Conservation (phyloP, 768 basidiomycete species). For the Leccinum variicolor region DNA sequence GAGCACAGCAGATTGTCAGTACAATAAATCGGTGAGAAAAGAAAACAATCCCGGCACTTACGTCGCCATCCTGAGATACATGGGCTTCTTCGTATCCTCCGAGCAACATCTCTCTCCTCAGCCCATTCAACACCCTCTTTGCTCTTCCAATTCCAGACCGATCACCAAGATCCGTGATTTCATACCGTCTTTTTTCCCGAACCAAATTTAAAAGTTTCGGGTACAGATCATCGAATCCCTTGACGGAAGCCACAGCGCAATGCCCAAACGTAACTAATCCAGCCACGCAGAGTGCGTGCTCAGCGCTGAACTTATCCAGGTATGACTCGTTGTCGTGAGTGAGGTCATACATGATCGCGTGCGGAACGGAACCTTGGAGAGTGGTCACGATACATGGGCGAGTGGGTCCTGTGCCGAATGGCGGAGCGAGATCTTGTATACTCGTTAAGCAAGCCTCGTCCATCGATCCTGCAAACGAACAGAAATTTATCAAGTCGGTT, state of each 20-base stretch:
- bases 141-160: slow-evolving; percentile 54
- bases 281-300: slow-evolving; percentile 93
- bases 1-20: slow-evolving; percentile 1
- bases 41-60: slow-evolving; percentile 38
- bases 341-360: slow-evolving; percentile 91
- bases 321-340: slow-evolving; percentile 98
- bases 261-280: slow-evolving; percentile 89
- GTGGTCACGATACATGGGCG: slow-evolving; percentile 73
- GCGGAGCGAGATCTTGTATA: slow-evolving; percentile 72
- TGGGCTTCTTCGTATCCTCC: slow-evolving; percentile 87
- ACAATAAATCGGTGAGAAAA: background rate
- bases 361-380: slow-evolving; percentile 82
- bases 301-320: slow-evolving; percentile 84
- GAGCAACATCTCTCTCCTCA: slow-evolving; percentile 92
- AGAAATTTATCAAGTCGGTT: background rate
- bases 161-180: slow-evolving; percentile 56
- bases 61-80: slow-evolving; percentile 95
- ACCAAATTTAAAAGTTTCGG: slow-evolving; percentile 93
- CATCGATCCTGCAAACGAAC: slow-evolving; percentile 71
- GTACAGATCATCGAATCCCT: slow-evolving; percentile 97
- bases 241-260: slow-evolving; percentile 88
- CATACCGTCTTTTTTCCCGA: slow-evolving; percentile 76
- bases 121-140: slow-evolving; percentile 75
- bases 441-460: slow-evolving; percentile 81
- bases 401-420: slow-evolving; percentile 77